phyloP scores from a whole-genome alignment of 306 rosid genomes.

The Macrotyloma uniflorum region DNA sequence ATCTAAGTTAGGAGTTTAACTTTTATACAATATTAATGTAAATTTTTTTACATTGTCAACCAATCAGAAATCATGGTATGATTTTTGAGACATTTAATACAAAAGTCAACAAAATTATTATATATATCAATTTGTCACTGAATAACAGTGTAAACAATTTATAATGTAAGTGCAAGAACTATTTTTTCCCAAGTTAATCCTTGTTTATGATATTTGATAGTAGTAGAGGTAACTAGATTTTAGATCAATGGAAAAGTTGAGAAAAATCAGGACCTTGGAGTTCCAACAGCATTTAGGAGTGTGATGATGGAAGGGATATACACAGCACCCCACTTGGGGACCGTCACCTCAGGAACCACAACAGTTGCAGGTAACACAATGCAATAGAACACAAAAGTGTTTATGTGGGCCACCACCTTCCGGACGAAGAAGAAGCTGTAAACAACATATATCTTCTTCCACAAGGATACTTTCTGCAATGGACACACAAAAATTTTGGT shows the following conservation, averaged over 20 bases:
- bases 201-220: neutral
- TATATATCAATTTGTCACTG: neutral
- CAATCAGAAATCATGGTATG: neutral
- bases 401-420: constrained; percentile 79
- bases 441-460: constrained; percentile 82
- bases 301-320: constrained; percentile 83
- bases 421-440: constrained; percentile 92
- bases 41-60: neutral
- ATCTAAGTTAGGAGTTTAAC: neutral
- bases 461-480: constrained; percentile 74
- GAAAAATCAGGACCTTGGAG: constrained; percentile 62
- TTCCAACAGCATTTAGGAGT: constrained; percentile 79
- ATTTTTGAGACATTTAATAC: neutral
- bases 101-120: neutral
- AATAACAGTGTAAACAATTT: neutral
- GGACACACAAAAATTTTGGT: neutral
- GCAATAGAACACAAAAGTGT: constrained; percentile 77
- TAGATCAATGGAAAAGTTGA: neutral
- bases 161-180: neutral
- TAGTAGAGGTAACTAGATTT: neutral
- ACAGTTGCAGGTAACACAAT: constrained; percentile 82
- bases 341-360: constrained; percentile 76
- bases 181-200: neutral
- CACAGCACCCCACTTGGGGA: constrained; percentile 84
- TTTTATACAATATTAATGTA: neutral